Evolutionary conservation across 495 filamentous ascomycete species (phyloP), one percentile per base, ranked within the genome.

Genomic region (Tuber borchii): DNA sequence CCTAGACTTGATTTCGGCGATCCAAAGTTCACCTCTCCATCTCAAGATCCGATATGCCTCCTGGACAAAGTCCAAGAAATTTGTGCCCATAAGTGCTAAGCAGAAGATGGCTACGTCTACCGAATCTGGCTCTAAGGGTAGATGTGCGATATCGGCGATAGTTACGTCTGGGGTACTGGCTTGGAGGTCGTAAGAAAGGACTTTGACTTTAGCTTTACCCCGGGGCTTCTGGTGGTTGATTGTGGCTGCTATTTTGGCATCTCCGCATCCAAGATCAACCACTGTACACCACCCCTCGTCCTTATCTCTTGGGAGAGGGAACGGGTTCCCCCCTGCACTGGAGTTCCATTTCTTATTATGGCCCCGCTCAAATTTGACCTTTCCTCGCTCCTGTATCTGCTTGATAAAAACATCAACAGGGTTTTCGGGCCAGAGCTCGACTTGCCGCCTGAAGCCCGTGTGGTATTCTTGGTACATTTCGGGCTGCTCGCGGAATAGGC

Each of bases 21-120:
- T 88, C 95, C 95, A 99, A 70, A 95, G 88, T 86, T 99, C 95
- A 73, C 95, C 95, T 81, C 92, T 92, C 88, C 94, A 95, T 73
- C 92, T 89, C 77, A 98, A 86, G 17, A 98, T 86, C 31, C 95
- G 88, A 84, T 91, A 94, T n/a, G 94, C 93, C 85, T 99, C 95
- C 81, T 97, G 94, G 75, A 98, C 88, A 81, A 97, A 97, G 76
- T 92, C 90, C 34, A 97, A 87, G 93, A 95, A 99, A 85, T 99
- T 99, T 22, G 95, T 98, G 79, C 96, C 95, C 95, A 99, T 99
- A 61, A 99, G 88, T 74, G 95, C 95, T 37, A 99, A 87, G 84
- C 95, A 99, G 86, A 97, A 97, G 73, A 98, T 88, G 12, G 92
- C 91, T 22, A 99, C 87, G 82, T 99, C 93, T 37, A 93, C 90